phyloP scores from a whole-genome alignment of 805 yeast species.

The Myxozyma melibiosi region DNA sequence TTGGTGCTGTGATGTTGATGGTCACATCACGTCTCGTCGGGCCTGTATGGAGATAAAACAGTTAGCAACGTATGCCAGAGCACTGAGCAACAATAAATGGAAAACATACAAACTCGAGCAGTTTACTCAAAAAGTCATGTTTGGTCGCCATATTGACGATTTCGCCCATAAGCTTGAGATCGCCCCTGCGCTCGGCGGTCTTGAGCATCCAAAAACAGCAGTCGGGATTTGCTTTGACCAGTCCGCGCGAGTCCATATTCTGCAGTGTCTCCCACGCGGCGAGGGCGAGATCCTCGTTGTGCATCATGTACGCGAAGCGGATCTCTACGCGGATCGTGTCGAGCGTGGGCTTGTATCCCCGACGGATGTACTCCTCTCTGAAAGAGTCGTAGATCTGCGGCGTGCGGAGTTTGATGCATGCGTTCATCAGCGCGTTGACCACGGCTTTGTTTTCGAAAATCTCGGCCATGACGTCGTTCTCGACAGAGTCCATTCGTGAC shows the following conservation, averaged over 20 bases:
- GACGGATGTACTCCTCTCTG: conserved; percentile 15
- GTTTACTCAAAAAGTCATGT: neutral
- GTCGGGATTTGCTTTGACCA: neutral
- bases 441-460: conserved; percentile 14
- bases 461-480: conserved; percentile 4
- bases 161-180: conserved; percentile 1
- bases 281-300: conserved; percentile 4
- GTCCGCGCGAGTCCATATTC: conserved; percentile 2
- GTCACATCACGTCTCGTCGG: too few relatives aligned
- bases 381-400: conserved; percentile 13
- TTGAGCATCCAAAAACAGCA: conserved; percentile 20
- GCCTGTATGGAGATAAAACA: too few relatives aligned
- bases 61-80: neutral
- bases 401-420: conserved; percentile 13
- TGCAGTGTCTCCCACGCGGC: conserved; percentile 16
- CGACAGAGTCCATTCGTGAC: conserved; percentile 1
- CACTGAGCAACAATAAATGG: neutral
- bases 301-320: conserved; percentile 14
- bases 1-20: too few relatives aligned
- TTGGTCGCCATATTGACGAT: conserved; percentile 12
- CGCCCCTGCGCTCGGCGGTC: conserved; percentile 2
- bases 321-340: conserved; percentile 16
- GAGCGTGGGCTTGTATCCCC: conserved; percentile 13
- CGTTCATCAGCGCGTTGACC: conserved; percentile 17
- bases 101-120: neutral